Evolutionary conservation across 148 eudicot genomes (phyloP).

Genomic region (Drosera capensis): DNA sequence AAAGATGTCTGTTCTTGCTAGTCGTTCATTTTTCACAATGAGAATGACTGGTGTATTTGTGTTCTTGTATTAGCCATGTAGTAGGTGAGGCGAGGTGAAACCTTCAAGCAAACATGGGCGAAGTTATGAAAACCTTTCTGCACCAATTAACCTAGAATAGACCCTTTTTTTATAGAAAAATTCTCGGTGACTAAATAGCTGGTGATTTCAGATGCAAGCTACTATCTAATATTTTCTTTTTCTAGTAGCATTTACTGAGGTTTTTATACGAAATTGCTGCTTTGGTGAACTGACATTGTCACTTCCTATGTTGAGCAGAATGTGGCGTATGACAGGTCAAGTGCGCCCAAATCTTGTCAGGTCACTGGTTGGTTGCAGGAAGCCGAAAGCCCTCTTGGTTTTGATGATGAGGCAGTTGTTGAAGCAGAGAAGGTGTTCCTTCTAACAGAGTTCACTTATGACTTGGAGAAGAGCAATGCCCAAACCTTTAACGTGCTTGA

Average conservation of each 20-base stretch:
- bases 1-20: too few relatives aligned
- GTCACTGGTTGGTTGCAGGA: conserved; percentile 62
- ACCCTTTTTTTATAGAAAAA: too few relatives aligned
- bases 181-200: too few relatives aligned
- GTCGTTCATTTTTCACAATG: too few relatives aligned
- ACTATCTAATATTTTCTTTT: background rate
- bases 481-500: conserved; percentile 57
- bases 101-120: too few relatives aligned
- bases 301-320: conserved; percentile 32
- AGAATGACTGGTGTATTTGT: too few relatives aligned
- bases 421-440: conserved; percentile 29
- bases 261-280: background rate
- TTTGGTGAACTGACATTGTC: background rate
- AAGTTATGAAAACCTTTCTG: too few relatives aligned
- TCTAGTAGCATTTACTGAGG: too few relatives aligned
- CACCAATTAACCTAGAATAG: too few relatives aligned
- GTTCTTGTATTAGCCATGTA: too few relatives aligned
- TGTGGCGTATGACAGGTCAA: conserved; percentile 70
- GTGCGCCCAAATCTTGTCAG: conserved; percentile 76
- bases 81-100: too few relatives aligned
- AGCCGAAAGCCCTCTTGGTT: conserved; percentile 9
- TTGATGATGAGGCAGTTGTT: conserved; percentile 10
- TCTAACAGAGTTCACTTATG: conserved; percentile 67
- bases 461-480: conserved; percentile 78
- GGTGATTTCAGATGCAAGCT: too few relatives aligned